Base-by-base conservation (phyloP, 2,329 filamentous ascomycete genomes). In the Fusarium torulosum region DNA sequence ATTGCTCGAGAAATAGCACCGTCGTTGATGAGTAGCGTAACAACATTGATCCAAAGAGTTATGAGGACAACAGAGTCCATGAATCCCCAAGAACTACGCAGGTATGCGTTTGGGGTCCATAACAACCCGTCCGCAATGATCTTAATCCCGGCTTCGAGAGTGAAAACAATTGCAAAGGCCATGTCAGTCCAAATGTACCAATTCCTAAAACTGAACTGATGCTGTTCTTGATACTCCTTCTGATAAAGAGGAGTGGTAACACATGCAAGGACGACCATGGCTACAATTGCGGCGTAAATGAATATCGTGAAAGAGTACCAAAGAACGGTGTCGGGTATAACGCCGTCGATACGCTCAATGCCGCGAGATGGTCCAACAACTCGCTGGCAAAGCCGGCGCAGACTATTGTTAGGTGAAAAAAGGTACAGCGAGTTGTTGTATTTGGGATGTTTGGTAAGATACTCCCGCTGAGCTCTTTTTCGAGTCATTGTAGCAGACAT, bases 131-230 rank as follows among this genome's bases (percentile, higher is more conserved):
- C 96, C 0, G 96, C 96, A 72, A 99, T 89, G 55, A 97, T 90
- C 78, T 99, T 99, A 80, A 99, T 94, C 7, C 89, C 74, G 1
- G 94, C 93, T 78, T 99, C 96, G 8, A 92, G 75, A 0, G 91
- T 91, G 80, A 99, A 99, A 15, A 99, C 79, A 3, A 91, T 79
- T 3, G 95, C 94, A 76, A 99, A 99, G 8, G 92, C 90, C 78
- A 96, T 84, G 77, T 99, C 96, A 14, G 92, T 92, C 87, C 93
- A 98, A 7, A 96, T 91, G 75, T 97, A 98, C 96, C 96, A 99
- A 74, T 95, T 96, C 59, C 84, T 85, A 44, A 87, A 81, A 59
- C 83, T 88, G 74, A 88, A 88, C 1, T 79, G 75, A 42, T 88
- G 84, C 7, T 78, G 82, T 53, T 86, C 77, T 72, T 94, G 95